A percentile compares a stretch with the other conserved stretches of the same genome.
Evolutionary conservation across 306 rosid genomes (phyloP).

Genomic region (Trifolium dubium): DNA sequence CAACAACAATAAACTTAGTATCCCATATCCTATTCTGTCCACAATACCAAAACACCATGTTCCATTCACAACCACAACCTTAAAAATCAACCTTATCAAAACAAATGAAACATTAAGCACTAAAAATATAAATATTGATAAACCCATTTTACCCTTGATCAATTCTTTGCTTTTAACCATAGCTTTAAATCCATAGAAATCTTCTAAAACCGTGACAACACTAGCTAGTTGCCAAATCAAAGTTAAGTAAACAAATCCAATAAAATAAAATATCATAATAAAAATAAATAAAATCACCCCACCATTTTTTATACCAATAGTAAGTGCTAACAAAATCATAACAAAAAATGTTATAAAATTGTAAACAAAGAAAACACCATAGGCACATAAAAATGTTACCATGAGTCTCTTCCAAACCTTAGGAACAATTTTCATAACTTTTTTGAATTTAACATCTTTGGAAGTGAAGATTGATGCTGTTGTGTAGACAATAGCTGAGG

Average conservation of each 20-base stretch:
- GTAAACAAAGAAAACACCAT: constrained; percentile 44
- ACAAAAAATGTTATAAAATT: constrained; percentile 4
- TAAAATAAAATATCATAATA: constrained; percentile 26
- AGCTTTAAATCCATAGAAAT: constrained; percentile 56
- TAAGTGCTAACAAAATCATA: not conserved
- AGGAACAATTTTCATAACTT: constrained; percentile 58
- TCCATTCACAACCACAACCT: constrained; percentile 51
- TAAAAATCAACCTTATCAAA: constrained; percentile 38
- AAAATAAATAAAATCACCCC: not conserved
- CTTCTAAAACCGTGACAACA: constrained; percentile 71
- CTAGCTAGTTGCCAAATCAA: constrained; percentile 70
- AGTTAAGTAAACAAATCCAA: constrained; percentile 59
- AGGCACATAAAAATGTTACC: constrained; percentile 58
- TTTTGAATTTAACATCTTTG: constrained; percentile 50
- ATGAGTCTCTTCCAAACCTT: constrained; percentile 70
- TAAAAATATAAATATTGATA: constrained; percentile 37
- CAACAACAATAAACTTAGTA: constrained; percentile 47
- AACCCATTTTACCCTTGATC: constrained; percentile 60
- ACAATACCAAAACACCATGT: constrained; percentile 16
- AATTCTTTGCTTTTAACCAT: constrained; percentile 65
- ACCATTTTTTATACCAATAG: not conserved
- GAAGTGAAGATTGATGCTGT: constrained; percentile 55
- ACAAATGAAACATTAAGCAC: not conserved
- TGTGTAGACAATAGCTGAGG: constrained; percentile 70
- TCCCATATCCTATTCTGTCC: constrained; percentile 43